Base-by-base conservation (phyloP, 1,139 yeast genomes). In the Geotrichum histeridarum region DNA sequence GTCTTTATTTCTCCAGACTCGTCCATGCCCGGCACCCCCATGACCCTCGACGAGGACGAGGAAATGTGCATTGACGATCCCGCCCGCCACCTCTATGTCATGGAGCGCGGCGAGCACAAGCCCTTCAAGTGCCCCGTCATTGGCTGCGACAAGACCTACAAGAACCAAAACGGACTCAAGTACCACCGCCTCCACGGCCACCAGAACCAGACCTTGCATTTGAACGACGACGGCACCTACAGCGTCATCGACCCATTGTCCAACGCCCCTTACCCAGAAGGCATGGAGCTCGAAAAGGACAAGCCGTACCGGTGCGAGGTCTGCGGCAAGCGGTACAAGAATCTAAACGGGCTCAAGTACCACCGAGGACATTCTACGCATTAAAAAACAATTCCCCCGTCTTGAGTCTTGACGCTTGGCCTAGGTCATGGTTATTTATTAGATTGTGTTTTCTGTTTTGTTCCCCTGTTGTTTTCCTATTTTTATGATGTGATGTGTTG, bases 271-370 rank as follows among this genome's bases (percentile, higher is more conserved):
- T 88, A 88, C 68, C 86, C 91, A 48, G 97, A 91, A 69, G 96
- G 96, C 7, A 71, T 72, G 67, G 95, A 93, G 39, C 81, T 90
- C 80, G 99, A 93, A 70, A 90, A 89, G 75, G 99, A 93, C 74
- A 94, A 94, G 73, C 99, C 99, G 37, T 93, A 93, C 70, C 80
- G 97, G 66, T 93, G 99, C 73, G 98, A 93, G 71, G 96, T 93
- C 48, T 93, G 99, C 73, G 98, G 98, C 55, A 94, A 93, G 73
- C 77, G 99, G 56, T 93, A 93, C 74, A 93, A 94, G 78, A 93
- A 93, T 69, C 77, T 93, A 66, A 93, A 93, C 70, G 99, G 99
- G 38, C 79, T 93, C 70, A 93, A 93, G 73, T 93, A 93, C 70
- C 99, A 93, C 70, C 81, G 98, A 64, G 98, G 97, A 30, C 99